Conservation (phyloP, 805 yeast species). For the Cyberlindnera americana region DNA sequence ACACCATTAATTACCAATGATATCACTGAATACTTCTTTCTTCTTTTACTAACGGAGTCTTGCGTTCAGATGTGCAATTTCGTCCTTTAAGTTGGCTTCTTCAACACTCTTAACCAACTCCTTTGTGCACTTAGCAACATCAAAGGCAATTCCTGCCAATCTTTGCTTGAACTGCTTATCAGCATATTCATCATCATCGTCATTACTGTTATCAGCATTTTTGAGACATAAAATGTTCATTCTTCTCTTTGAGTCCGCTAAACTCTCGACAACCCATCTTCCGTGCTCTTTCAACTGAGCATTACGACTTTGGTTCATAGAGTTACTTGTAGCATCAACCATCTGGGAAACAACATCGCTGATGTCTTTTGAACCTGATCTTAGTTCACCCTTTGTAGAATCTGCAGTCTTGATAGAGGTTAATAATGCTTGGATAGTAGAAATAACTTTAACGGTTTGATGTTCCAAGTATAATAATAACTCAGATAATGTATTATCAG, state of each 20-base stretch:
- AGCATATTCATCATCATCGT: conserved; percentile 61
- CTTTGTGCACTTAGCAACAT: conserved; percentile 93
- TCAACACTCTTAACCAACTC: conserved; percentile 95
- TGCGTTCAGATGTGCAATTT: conserved; percentile 76
- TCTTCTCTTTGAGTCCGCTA: conserved; percentile 80
- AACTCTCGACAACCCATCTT: conserved; percentile 80
- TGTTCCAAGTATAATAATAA: conserved; percentile 84
- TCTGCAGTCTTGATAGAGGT: conserved; percentile 74
- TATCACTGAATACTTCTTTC: no score
- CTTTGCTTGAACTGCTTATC: conserved; percentile 89
- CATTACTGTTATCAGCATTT: conserved; percentile 31
- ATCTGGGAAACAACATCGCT: conserved; percentile 75
- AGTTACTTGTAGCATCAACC: conserved; percentile 83
- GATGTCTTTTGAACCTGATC: conserved; percentile 72
- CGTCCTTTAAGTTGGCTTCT: conserved; percentile 86
- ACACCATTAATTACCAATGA: no score
- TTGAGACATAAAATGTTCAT: conserved; percentile 67
- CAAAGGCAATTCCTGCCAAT: conserved; percentile 93
- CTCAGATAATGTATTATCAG: conserved; percentile 84
- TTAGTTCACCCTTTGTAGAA: conserved; percentile 69
- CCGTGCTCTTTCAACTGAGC: conserved; percentile 86
- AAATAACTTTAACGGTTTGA: conserved; percentile 87
- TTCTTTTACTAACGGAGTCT: conserved; percentile 33
- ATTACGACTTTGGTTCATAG: conserved; percentile 88
- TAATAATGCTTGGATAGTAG: conserved; percentile 80